Percentiles rank a stretch among this genome's conserved stretches.
phyloP scores from a whole-genome alignment of 768 basidiomycete species.

The Roridomyces roridus region DNA sequence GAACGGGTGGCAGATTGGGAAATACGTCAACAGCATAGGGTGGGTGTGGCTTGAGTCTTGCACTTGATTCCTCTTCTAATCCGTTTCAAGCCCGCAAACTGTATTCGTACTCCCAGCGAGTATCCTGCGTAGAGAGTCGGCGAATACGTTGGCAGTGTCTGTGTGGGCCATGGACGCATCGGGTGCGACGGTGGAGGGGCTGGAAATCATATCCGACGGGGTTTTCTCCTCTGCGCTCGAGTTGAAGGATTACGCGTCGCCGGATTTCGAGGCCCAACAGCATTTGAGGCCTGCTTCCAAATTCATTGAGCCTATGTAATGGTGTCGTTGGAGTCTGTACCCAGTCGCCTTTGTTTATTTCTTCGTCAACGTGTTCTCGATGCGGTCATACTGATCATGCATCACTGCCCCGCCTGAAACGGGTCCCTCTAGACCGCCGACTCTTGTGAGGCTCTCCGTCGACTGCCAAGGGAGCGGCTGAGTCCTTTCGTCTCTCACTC shows the following conservation, averaged over 20 bases:
- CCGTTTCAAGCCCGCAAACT: conserved; percentile 47
- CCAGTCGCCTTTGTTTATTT: too few species aligned
- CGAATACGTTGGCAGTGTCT: conserved; percentile 53
- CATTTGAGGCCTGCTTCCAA: conserved; percentile 34
- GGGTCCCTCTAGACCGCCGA: too few species aligned
- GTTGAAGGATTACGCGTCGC: conserved; percentile 48
- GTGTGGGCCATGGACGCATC: conserved; percentile 53
- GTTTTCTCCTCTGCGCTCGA: conserved; percentile 45
- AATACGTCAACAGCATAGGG: conserved; percentile 60
- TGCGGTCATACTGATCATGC: too few species aligned
- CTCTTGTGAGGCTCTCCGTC: too few species aligned
- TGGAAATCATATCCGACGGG: conserved; percentile 52
- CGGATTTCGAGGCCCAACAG: conserved; percentile 46
- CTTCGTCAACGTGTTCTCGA: too few species aligned
- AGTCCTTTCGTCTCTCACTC: too few species aligned
- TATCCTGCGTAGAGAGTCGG: conserved; percentile 46
- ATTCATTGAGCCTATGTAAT: conserved; percentile 40
- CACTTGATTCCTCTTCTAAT: background rate
- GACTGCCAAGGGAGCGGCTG: too few species aligned
- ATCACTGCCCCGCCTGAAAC: too few species aligned
- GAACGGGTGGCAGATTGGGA: conserved; percentile 61
- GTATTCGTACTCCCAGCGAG: conserved; percentile 56
- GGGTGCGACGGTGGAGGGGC: conserved; percentile 48
- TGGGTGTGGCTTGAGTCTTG: conserved; percentile 22
- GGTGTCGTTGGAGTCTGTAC: too few species aligned